These are phyloP conservation scores for Salix dunnii DNA, from an alignment of 345 rosid species.

Conservation along the genomic window DNA sequence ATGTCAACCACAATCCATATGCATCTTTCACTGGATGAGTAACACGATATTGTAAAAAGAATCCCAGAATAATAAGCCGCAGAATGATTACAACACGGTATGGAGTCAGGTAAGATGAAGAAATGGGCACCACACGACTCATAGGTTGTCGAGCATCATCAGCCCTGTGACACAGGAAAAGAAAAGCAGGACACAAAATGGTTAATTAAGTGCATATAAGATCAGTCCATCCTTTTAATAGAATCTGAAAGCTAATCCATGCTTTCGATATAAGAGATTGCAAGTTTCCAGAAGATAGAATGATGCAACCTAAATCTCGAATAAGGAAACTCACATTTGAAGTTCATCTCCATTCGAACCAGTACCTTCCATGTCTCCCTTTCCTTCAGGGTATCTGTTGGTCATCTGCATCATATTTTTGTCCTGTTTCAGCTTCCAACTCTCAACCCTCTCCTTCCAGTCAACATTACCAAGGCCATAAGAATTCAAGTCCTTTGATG, in stretches of 20 bases:
- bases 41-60: constrained; percentile 91
- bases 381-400: constrained; percentile 70
- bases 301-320: neutral
- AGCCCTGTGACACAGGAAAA: constrained; percentile 54
- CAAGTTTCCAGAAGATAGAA: neutral
- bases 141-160: constrained; percentile 91
- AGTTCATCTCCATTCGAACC: constrained; percentile 98
- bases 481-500: constrained; percentile 93
- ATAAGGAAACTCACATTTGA: constrained; percentile 62
- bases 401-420: constrained; percentile 70
- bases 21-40: constrained; percentile 97
- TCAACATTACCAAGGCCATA: constrained; percentile 97
- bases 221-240: neutral
- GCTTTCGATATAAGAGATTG: neutral
- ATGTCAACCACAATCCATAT: constrained; percentile 87
- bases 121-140: constrained; percentile 81
- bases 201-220: neutral
- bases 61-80: constrained; percentile 96
- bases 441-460: constrained; percentile 99
- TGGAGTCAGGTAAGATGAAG: constrained; percentile 80
- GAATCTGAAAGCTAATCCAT: neutral
- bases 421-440: constrained; percentile 99
- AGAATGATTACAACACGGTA: constrained; percentile 80
- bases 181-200: neutral
- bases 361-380: constrained; percentile 94